Conservation (phyloP, 257 asterid species). For the Plantago major region DNA sequence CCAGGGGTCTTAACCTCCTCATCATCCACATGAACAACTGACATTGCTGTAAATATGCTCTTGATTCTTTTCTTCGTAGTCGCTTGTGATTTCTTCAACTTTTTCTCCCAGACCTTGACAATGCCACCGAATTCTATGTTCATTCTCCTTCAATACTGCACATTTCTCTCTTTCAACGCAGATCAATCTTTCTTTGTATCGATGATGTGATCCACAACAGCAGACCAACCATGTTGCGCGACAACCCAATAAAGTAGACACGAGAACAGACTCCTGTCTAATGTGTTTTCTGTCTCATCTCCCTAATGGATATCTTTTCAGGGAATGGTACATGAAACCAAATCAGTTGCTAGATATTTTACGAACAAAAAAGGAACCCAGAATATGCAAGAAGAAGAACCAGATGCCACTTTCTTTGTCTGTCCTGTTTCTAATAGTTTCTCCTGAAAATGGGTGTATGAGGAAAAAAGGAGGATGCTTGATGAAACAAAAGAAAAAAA, state of each 20-base stretch:
- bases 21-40: conserved; percentile 91
- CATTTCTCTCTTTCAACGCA: conserved; percentile 21
- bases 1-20: conserved; percentile 38
- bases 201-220: conserved; percentile 23
- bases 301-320: conserved; percentile 15
- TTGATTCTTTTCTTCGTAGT: conserved; percentile 46
- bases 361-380: conserved; percentile 15
- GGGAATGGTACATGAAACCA: neutral
- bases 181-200: conserved; percentile 25
- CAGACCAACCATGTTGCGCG: conserved; percentile 23
- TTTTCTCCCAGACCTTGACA: conserved; percentile 60
- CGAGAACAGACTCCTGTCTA: neutral
- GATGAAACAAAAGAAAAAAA: conserved; percentile 39
- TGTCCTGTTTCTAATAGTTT: conserved; percentile 10
- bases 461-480: conserved; percentile 26
- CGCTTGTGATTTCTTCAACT: conserved; percentile 55
- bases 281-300: conserved; percentile 18
- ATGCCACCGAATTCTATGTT: conserved; percentile 49
- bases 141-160: conserved; percentile 33
- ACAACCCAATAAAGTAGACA: conserved; percentile 7
- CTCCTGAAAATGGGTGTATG: conserved; percentile 25
- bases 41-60: conserved; percentile 58
- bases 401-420: neutral
- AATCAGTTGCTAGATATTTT: conserved; percentile 10
- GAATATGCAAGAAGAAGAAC: conserved; percentile 19